These are phyloP conservation scores for Cladosporium velox DNA, from an alignment of 2,329 filamentous ascomycete genomes.

Conservation along the genomic window DNA sequence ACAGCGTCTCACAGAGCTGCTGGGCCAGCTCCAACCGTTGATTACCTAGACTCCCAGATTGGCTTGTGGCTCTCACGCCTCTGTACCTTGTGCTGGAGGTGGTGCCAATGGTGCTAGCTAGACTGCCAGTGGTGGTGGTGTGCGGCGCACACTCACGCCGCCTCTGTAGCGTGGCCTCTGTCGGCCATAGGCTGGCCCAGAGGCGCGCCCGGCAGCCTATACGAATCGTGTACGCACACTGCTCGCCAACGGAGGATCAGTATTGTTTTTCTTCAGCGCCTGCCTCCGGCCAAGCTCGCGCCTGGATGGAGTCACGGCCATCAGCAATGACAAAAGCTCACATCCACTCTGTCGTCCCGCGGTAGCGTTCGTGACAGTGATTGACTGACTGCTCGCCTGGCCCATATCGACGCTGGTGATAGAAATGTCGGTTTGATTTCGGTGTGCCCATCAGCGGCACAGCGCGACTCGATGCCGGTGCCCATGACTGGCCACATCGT, in stretches of 20 bases:
- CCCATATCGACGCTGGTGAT: not conserved
- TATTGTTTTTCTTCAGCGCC: not conserved
- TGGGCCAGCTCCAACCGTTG: slow-evolving; percentile 8
- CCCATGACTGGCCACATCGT: slow-evolving; percentile 17
- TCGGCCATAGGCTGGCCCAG: slow-evolving; percentile 18
- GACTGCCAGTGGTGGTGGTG: not conserved
- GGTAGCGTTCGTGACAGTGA: not conserved
- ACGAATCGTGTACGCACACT: slow-evolving; percentile 5
- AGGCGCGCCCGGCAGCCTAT: slow-evolving; percentile 23
- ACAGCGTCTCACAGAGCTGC: slow-evolving; percentile 15
- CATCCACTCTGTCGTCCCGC: not conserved
- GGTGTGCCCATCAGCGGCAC: slow-evolving; percentile 11
- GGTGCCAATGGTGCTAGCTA: too few species aligned
- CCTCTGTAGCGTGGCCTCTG: slow-evolving; percentile 1
- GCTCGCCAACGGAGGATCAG: slow-evolving; percentile 5
- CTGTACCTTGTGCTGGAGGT: not conserved
- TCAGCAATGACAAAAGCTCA: not conserved
- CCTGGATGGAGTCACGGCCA: not conserved
- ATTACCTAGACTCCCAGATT: not conserved
- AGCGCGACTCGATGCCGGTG: slow-evolving; percentile 15
- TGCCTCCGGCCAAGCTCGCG: not conserved
- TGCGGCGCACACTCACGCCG: not conserved
- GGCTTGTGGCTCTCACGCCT: not conserved
- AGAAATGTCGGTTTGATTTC: slow-evolving; percentile 13
- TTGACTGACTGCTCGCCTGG: not conserved